These are phyloP conservation scores for Fremontodendron californicum DNA, from an alignment of 345 rosid genomes.

Conservation along the genomic window DNA sequence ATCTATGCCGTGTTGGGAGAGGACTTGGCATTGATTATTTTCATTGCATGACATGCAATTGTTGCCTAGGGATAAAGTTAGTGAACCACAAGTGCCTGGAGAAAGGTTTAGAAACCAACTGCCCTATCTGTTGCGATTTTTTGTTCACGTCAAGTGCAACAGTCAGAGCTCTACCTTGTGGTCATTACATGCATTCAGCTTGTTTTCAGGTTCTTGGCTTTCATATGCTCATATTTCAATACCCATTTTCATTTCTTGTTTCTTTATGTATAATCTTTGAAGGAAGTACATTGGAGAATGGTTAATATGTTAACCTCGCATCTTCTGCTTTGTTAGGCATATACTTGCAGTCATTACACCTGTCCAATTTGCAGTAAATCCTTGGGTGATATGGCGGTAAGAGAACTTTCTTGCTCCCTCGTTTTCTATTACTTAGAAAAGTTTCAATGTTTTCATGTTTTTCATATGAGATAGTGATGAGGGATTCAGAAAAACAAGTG, in stretches of 20 bases:
- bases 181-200: slow-evolving; percentile 89
- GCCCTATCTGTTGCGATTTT: slow-evolving; percentile 90
- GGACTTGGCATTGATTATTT: slow-evolving; percentile 88
- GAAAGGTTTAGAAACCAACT: slow-evolving; percentile 80
- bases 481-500: not conserved
- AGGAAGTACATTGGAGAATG: slow-evolving; percentile 24
- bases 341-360: slow-evolving; percentile 89
- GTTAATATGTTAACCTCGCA: slow-evolving; percentile 1
- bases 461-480: not conserved
- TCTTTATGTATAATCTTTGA: not conserved
- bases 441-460: not conserved
- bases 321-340: slow-evolving; percentile 48
- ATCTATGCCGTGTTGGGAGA: slow-evolving; percentile 83
- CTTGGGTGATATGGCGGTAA: slow-evolving; percentile 94
- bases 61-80: slow-evolving; percentile 71
- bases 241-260: not conserved
- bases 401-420: slow-evolving; percentile 12
- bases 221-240: not conserved
- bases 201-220: slow-evolving; percentile 75
- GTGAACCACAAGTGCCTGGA: slow-evolving; percentile 84
- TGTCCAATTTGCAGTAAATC: slow-evolving; percentile 95
- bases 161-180: slow-evolving; percentile 87
- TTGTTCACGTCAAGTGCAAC: slow-evolving; percentile 77
- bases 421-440: not conserved
- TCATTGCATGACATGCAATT: slow-evolving; percentile 96